phyloP scores from a whole-genome alignment of 2,329 filamentous ascomycete genomes.

The Colletotrichum ledebouriae region DNA sequence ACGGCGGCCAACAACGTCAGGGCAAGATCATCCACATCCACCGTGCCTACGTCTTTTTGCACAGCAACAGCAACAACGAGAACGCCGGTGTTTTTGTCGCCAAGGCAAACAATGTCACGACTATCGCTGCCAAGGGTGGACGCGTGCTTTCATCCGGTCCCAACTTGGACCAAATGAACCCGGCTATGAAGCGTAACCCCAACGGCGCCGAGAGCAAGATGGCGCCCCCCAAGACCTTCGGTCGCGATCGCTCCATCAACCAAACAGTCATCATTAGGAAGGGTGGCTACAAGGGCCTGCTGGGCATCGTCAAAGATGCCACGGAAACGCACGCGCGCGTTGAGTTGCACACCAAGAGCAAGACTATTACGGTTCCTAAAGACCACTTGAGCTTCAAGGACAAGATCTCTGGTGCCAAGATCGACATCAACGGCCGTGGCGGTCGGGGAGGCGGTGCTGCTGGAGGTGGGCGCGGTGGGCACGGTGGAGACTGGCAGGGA shows the following conservation, averaged over 20 bases:
- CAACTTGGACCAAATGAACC: constrained; percentile 93
- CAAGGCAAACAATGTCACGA: constrained; percentile 86
- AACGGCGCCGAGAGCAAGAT: constrained; percentile 65
- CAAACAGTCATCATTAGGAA: constrained; percentile 92
- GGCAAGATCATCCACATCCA: constrained; percentile 96
- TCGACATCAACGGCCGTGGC: constrained; percentile 74
- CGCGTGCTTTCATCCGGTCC: constrained; percentile 76
- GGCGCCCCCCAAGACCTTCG: constrained; percentile 82
- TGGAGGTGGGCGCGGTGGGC: constrained; percentile 60
- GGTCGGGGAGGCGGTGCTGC: constrained; percentile 55
- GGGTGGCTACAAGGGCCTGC: constrained; percentile 90
- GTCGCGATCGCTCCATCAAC: constrained; percentile 84
- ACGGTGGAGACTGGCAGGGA: constrained; percentile 69
- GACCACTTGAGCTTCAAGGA: constrained; percentile 89
- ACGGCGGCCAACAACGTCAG: constrained; percentile 84
- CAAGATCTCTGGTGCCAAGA: constrained; percentile 81
- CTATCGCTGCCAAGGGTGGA: constrained; percentile 94
- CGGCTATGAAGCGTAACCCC: constrained; percentile 81
- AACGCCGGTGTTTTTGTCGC: constrained; percentile 93
- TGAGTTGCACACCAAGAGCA: constrained; percentile 94
- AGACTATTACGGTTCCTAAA: constrained; percentile 87
- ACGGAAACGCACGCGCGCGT: constrained; percentile 89
- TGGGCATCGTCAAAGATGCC: constrained; percentile 96
- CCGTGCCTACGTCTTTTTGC: constrained; percentile 90
- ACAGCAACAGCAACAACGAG: constrained; percentile 85